Evolutionary conservation across 2,329 filamentous ascomycete species (phyloP).

Genomic region (Reticulascus tulasneorum): DNA sequence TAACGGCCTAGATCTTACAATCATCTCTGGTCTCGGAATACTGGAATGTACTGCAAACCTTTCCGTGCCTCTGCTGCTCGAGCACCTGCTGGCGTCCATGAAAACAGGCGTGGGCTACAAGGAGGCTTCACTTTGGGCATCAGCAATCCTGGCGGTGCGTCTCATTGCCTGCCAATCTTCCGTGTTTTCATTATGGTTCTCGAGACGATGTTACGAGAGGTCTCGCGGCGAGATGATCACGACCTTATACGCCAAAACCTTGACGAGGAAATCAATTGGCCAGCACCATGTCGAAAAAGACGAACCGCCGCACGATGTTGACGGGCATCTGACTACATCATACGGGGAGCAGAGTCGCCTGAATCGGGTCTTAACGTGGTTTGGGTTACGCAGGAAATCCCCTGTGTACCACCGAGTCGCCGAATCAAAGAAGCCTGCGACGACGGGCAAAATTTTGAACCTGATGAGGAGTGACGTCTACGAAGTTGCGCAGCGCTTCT

Average conservation of each 20-base stretch:
- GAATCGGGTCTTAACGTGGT: too few species aligned
- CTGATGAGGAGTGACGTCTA: constrained; percentile 80
- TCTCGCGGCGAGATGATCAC: constrained; percentile 83
- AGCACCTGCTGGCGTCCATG: constrained; percentile 66
- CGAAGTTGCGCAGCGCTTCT: constrained; percentile 78
- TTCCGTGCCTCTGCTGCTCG: constrained; percentile 64
- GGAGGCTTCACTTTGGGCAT: constrained; percentile 60
- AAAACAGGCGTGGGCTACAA: constrained; percentile 45
- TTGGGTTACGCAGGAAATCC: too few species aligned
- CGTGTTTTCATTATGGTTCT: constrained; percentile 74
- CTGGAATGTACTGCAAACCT: constrained; percentile 55
- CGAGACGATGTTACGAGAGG: constrained; percentile 78
- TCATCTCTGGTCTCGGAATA: constrained; percentile 61
- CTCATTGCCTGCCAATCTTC: constrained; percentile 60
- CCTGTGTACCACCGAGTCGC: constrained; percentile 9
- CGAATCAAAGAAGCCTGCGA: constrained; percentile 52
- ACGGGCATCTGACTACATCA: too few species aligned
- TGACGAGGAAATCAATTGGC: constrained; percentile 57
- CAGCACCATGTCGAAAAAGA: constrained; percentile 19
- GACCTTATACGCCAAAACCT: constrained; percentile 76
- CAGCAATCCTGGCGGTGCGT: constrained; percentile 56
- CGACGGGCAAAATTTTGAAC: constrained; percentile 88
- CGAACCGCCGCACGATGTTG: too few species aligned
- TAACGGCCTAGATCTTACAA: constrained; percentile 74
- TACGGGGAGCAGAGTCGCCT: too few species aligned